A percentile compares a stretch with the other conserved stretches of the same genome.
These are phyloP conservation scores for Colletotrichum sp. DNA, from an alignment of 2,329 filamentous ascomycete genomes.

Conservation along the genomic window DNA sequence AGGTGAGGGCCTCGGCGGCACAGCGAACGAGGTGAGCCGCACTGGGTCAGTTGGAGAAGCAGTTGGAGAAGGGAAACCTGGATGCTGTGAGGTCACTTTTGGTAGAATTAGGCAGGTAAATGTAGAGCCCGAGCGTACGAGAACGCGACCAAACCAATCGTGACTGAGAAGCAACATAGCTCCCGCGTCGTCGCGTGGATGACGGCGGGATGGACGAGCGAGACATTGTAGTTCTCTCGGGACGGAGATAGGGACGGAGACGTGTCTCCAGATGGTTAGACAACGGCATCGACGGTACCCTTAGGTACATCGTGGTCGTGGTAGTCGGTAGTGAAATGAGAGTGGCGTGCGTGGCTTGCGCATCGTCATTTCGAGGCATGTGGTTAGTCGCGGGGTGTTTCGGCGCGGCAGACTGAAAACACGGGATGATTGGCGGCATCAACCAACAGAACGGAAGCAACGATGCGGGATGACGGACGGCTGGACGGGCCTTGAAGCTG, in stretches of 20 bases:
- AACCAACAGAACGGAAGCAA: neutral
- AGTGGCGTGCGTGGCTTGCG: slow-evolving; percentile 17
- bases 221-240: neutral
- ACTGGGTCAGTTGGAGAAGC: neutral
- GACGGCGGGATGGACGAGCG: neutral
- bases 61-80: neutral
- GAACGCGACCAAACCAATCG: neutral
- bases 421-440: neutral
- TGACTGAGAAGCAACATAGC: neutral
- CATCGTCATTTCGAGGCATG: slow-evolving; percentile 9
- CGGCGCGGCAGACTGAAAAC: neutral
- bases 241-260: neutral
- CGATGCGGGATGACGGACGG: neutral
- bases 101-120: neutral
- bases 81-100: neutral
- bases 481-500: neutral
- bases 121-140: neutral
- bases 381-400: slow-evolving; percentile 3
- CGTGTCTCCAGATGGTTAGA: neutral
- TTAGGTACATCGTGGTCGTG: neutral
- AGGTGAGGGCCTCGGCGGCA: neutral
- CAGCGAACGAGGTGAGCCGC: neutral
- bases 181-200: slow-evolving; percentile 1
- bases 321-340: neutral
- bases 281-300: neutral